A percentile compares a stretch with the other conserved stretches of the same genome.
Evolutionary conservation across 2,329 filamentous ascomycete genomes (phyloP).

Genomic region (Lachnellula arida): DNA sequence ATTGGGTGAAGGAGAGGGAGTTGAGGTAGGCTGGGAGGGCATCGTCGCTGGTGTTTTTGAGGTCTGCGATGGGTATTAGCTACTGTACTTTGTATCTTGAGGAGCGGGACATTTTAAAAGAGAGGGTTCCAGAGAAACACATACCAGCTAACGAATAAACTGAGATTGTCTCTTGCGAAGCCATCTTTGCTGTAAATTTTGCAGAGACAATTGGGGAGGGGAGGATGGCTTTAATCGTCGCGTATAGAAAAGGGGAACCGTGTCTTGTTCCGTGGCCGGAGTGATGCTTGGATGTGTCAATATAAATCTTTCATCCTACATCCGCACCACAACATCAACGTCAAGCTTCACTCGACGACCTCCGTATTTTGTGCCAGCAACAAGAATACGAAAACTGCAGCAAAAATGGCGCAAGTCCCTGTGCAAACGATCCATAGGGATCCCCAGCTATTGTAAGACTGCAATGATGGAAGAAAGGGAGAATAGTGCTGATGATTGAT

Average conservation of each 20-base stretch:
- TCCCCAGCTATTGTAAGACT: conserved; percentile 88
- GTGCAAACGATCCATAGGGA: conserved; percentile 97
- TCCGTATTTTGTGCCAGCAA: neutral
- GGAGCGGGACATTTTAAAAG: neutral
- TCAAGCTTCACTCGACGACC: conserved; percentile 11
- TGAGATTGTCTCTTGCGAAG: conserved; percentile 28
- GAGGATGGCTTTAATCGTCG: conserved; percentile 3
- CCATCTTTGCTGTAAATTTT: conserved; percentile 20
- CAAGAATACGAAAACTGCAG: conserved; percentile 4
- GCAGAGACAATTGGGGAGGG: conserved; percentile 1
- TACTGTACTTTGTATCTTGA: neutral
- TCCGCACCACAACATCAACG: conserved; percentile 16
- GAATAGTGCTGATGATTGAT: conserved; percentile 24
- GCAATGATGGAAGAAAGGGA: conserved; percentile 7
- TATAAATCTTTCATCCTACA: conserved; percentile 7
- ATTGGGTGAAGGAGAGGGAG: conserved; percentile 77
- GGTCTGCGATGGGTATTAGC: conserved; percentile 52
- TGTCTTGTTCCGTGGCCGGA: conserved; percentile 27
- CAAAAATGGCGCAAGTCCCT: conserved; percentile 73
- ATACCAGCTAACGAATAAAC: conserved; percentile 31
- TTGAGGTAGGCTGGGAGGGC: conserved; percentile 91
- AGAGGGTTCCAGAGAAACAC: neutral
- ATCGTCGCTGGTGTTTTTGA: conserved; percentile 96
- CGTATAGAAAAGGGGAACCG: conserved; percentile 22
- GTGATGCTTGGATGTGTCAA: conserved; percentile 25